phyloP scores from a whole-genome alignment of 2,329 filamentous ascomycete genomes.

The Pseudocercospora fijiensis region DNA sequence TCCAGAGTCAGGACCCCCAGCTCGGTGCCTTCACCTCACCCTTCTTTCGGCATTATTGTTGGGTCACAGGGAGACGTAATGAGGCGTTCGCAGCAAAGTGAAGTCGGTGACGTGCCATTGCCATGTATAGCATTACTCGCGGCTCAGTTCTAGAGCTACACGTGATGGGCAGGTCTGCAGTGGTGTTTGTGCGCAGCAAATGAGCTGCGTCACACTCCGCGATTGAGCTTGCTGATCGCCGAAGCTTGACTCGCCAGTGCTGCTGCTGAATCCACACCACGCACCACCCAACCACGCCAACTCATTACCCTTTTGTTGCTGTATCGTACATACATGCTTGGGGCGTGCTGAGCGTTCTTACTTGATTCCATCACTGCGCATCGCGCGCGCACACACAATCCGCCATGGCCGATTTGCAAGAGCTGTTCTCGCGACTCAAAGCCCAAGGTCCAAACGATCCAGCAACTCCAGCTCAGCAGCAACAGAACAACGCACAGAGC shows the following conservation, averaged over 20 bases:
- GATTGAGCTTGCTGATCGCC: not conserved
- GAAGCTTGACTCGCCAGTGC: not conserved
- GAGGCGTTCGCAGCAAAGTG: not conserved
- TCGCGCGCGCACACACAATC: conserved; percentile 10
- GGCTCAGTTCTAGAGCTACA: not conserved
- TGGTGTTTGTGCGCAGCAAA: not conserved
- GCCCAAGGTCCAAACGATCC: conserved; percentile 26
- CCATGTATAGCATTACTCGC: not conserved
- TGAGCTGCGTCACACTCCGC: not conserved
- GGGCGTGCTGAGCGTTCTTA: not conserved
- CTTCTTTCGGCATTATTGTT: not conserved
- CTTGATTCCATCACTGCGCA: conserved; percentile 15
- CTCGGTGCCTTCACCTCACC: not conserved
- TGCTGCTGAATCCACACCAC: not conserved
- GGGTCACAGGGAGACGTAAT: not conserved
- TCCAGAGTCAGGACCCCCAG: not conserved
- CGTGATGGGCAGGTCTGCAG: not conserved
- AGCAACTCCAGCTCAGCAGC: conserved; percentile 49
- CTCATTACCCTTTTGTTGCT: not conserved
- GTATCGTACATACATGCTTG: conserved; percentile 7
- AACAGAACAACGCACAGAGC: conserved; percentile 32
- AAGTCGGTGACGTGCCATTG: not conserved
- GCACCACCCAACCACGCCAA: conserved; percentile 5
- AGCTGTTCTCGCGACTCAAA: conserved; percentile 47
- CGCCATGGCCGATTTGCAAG: conserved; percentile 46